Conservation (phyloP, 78 protist genomes). For the Dictyostelium purpureum region DNA sequence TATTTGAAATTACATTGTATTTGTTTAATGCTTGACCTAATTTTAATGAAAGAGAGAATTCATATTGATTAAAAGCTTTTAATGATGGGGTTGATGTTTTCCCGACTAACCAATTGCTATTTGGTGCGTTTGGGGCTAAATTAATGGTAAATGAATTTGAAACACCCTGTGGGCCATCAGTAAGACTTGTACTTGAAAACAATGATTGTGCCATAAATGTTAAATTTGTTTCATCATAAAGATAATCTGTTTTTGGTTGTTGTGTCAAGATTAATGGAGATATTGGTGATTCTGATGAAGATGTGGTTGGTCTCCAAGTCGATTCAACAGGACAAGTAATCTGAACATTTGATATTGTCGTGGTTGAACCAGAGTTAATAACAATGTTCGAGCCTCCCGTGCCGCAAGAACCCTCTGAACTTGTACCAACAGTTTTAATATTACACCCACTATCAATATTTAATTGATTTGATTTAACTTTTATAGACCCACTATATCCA, state of each 20-base stretch:
- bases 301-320: slow-evolving; percentile 38
- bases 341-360: background rate
- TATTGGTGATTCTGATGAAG: background rate
- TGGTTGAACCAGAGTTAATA: background rate
- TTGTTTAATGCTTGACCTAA: background rate
- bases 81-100: background rate
- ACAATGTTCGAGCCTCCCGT: too few species aligned
- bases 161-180: background rate
- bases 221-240: background rate
- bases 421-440: background rate
- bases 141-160: slow-evolving; percentile 11
- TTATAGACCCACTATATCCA: background rate
- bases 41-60: background rate
- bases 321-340: slow-evolving; percentile 17
- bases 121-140: background rate
- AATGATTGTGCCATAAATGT: background rate
- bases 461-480: background rate
- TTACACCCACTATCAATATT: background rate
- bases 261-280: slow-evolving; percentile 1
- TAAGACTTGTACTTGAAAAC: background rate
- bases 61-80: background rate
- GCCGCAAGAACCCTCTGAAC: background rate
- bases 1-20: background rate
- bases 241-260: background rate
- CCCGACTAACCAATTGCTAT: background rate